Evolutionary conservation across 164 flowering plant genomes (phyloP), one percentile per base, ranked within the genome.

Genomic region (Umbilicus rupestris): DNA sequence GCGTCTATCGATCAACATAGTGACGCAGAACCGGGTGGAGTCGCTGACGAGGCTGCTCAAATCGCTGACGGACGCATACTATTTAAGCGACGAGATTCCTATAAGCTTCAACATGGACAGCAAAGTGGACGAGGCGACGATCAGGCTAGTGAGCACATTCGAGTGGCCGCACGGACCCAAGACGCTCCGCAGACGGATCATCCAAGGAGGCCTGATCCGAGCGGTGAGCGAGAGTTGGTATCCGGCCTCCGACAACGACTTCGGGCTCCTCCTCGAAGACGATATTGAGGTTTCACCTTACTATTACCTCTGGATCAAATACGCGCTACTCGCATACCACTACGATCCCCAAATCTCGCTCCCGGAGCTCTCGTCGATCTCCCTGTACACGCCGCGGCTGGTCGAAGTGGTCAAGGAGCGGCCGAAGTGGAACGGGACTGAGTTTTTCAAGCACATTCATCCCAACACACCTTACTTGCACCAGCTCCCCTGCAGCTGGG

Each of bases 151-250:
- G 26, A 74, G 71, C 68, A 65, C 90, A 37, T 91, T 87, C 52
- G 71, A 88, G 0, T 94, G 99, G 99, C 87, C 96, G 26, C 99
- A 94, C 58, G 99, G 99, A 2, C 80, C 90, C 41, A 90, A 94
- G 68, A 81, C 83, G 31, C 78, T 87, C 17, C 72, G 93, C 42
- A 76, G 98, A 63, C 77, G 98, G 73, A 94, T 94, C 85, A 85
- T 94, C 73, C 98, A 94, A 71, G 98, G 97, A 64, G 98, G 98
- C 30, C 85, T 94, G 0, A 90, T 94, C 57, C 83, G 98, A 62
- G 98, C 98, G 2, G 98, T 94, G 4, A 90, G 98, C 49, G 98
- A 94, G 78, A 90, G 97, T 62, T 94, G 98, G 98, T 94, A 94
- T 77, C 98, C 98, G 0, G 52, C 96, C 9, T 84, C 95, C 0